These are phyloP conservation scores for Solanum gracilifrons DNA, from an alignment of 257 asterid species.

Conservation along the genomic window DNA sequence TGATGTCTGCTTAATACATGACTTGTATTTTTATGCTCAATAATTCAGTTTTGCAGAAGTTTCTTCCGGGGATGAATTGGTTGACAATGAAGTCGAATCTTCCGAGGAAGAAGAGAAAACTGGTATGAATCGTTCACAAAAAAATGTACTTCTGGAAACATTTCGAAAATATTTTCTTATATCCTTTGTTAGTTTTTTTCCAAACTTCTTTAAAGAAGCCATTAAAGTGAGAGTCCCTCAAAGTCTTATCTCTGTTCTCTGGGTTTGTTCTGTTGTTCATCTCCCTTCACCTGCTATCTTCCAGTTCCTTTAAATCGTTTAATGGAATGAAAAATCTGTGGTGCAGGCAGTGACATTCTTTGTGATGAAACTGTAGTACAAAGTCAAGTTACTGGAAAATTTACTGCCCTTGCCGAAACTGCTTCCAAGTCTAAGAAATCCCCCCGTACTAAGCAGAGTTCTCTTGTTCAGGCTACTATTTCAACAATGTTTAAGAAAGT, in stretches of 20 bases:
- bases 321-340: conserved; percentile 28
- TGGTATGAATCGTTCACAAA: conserved; percentile 9
- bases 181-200: background rate
- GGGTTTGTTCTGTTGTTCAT: conserved; percentile 1
- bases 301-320: conserved; percentile 30
- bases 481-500: conserved; percentile 74
- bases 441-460: conserved; percentile 20
- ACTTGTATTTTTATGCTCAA: background rate
- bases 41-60: conserved; percentile 54
- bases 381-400: conserved; percentile 20
- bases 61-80: conserved; percentile 54
- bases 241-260: background rate
- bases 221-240: background rate
- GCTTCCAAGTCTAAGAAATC: conserved; percentile 21
- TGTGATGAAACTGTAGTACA: conserved; percentile 22
- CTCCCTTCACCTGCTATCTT: conserved; percentile 5
- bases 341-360: conserved; percentile 25
- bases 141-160: conserved; percentile 13
- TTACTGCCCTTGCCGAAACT: conserved; percentile 22
- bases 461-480: conserved; percentile 69
- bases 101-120: conserved; percentile 40
- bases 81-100: conserved; percentile 23
- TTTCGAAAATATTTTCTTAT: conserved; percentile 10
- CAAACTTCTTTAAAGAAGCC: background rate
- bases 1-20: background rate